Evolutionary conservation across 371 early-diverging fungal species (phyloP), one percentile per base, ranked within the genome.

Genomic region (Apophysomyces elegans): DNA sequence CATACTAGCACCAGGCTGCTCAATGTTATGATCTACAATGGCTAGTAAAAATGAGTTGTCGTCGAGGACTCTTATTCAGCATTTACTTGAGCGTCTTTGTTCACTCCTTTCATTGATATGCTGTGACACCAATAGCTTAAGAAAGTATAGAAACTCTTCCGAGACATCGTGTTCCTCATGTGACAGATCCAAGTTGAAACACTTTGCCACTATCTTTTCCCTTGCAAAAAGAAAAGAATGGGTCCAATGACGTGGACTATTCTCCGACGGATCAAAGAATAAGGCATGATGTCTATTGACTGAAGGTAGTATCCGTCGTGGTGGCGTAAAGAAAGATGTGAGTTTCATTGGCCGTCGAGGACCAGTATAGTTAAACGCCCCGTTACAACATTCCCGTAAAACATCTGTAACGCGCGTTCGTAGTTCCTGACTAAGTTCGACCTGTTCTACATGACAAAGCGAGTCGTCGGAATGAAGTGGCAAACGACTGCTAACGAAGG

Each of bases 381-480:
- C 54, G 21, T 76, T 65, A 56, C 80, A 80, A 21, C 72, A 69
- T 6, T 66, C 63, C 1, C 44, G 50, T 37, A 83, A 50, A 38
- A 47, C 65, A 14, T 76, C 70, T 32, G 61, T 68, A 26, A 80
- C 37, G 6, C 76, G 68, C 14, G 43, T 36, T 18, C 72, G 62
- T 5, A 83, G 63, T 67, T 83, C 81, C 11, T 80, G 79, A 32
- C 72, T 70, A 12, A 80, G 63, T 59, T 79, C 75, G 2, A 83
- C 70, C 44, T 73, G 80, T 38, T 83, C 81, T 36, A 77, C 73
- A 18, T 46, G 37, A 44, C 79, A 75, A 1, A 82, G 61, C 14
- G 50, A 62, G n/a, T 76, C 72, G 26, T 63, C 62, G 0, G 74
- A 69, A 41, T 58, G 43, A 6, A 74, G 46, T 2, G 75, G 57